Evolutionary conservation across 2,329 filamentous ascomycete species (phyloP).

Genomic region (Aspergillus novofumigatus): DNA sequence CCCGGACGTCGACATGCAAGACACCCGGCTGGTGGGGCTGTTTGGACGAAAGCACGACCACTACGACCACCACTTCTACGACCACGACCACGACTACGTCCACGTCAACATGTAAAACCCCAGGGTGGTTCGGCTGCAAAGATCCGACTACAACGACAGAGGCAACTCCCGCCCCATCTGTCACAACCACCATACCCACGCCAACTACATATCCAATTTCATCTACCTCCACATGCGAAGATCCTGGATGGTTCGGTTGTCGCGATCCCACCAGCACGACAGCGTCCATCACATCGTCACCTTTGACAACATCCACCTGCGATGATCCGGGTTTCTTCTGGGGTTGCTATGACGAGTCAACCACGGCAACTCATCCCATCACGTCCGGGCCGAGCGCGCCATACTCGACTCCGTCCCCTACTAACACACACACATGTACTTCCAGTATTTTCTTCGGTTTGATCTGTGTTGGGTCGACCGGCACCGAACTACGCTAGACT

Average conservation of each 20-base stretch:
- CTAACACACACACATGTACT: constrained; percentile 23
- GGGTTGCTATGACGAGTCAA: constrained; percentile 48
- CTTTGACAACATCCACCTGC: constrained; percentile 33
- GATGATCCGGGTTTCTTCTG: constrained; percentile 54
- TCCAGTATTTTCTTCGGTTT: constrained; percentile 23
- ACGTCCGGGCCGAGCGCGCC: constrained; percentile 27
- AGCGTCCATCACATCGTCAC: constrained; percentile 10
- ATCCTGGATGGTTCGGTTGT: constrained; percentile 36
- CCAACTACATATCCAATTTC: constrained; percentile 9
- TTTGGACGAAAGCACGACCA: constrained; percentile 31
- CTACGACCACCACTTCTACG: constrained; percentile 25
- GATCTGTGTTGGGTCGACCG: constrained; percentile 15
- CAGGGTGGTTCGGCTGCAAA: constrained; percentile 39
- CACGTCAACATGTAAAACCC: constrained; percentile 33
- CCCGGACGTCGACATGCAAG: constrained; percentile 36
- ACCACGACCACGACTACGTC: constrained; percentile 26
- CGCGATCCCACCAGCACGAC: constrained; percentile 22
- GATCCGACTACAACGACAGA: constrained; percentile 30
- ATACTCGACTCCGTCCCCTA: constrained; percentile 16
- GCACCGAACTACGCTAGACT: not conserved
- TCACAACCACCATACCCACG: constrained; percentile 14
- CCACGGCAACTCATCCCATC: constrained; percentile 26
- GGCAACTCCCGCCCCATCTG: constrained; percentile 13
- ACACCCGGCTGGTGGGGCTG: constrained; percentile 45
- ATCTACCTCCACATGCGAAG: constrained; percentile 19